phyloP scores from a whole-genome alignment of 108 stramenopile species.

The Cyclotella baltica region DNA sequence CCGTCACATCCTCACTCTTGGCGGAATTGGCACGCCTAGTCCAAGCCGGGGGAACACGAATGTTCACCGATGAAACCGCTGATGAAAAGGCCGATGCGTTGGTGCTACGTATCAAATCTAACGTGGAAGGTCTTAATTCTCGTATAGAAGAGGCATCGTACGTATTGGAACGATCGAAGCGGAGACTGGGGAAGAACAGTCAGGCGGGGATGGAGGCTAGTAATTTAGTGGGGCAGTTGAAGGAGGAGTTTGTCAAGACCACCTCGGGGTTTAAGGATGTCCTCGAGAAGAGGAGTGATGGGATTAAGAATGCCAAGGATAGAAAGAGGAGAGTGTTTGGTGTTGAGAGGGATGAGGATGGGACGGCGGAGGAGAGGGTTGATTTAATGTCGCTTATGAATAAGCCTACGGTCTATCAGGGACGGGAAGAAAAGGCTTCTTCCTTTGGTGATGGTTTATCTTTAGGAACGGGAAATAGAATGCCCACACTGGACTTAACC shows the following conservation, averaged over 20 bases:
- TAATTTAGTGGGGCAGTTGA: conserved; percentile 79
- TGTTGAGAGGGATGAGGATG: conserved; percentile 44
- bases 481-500: conserved; percentile 84
- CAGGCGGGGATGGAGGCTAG: conserved; percentile 85
- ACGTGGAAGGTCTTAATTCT: conserved; percentile 79
- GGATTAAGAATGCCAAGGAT: conserved; percentile 79
- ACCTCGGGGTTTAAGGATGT: conserved; percentile 85
- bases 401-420: conserved; percentile 73
- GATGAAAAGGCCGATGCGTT: conserved; percentile 71
- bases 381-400: conserved; percentile 68
- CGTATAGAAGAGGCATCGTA: conserved; percentile 73
- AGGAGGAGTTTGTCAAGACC: conserved; percentile 83
- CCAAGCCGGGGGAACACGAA: conserved; percentile 65
- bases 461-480: conserved; percentile 29
- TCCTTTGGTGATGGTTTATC: conserved; percentile 33
- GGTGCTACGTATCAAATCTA: conserved; percentile 78
- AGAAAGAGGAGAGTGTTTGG: conserved; percentile 78
- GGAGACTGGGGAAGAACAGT: conserved; percentile 71
- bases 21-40: conserved; percentile 79
- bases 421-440: conserved; percentile 11
- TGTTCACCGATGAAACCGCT: conserved; percentile 70
- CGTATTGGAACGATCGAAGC: conserved; percentile 68
- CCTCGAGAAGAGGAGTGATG: conserved; percentile 79
- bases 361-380: conserved; percentile 55
- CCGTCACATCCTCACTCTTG: conserved; percentile 71